Evolutionary conservation across 1,139 yeast species (phyloP), one percentile per base, ranked within the genome.

Genomic region (Keqinozyma sinolaborantium): DNA sequence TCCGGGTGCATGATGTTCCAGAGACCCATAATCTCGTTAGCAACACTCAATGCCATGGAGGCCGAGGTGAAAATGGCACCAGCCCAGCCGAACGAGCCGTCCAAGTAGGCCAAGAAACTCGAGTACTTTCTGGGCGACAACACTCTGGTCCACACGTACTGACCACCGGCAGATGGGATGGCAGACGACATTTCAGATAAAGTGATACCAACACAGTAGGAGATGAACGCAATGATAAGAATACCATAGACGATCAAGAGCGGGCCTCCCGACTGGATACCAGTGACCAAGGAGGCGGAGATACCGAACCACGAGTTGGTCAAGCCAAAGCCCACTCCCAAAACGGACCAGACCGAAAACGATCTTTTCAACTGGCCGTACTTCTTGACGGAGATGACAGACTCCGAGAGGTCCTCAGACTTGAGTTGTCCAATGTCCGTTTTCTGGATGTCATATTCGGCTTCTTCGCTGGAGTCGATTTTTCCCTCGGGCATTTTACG

Each of bases 271-370:
- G 83, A 74, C 35, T 68, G 61, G 35, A 79, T 77, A 48, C 83
- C 82, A 14, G 83, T 74, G 35, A 77, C 66, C 52, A 79, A 64
- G 9, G 83, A 73, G 2, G 83, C 79, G 11, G 82, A 76, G 33
- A 78, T 75, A 38, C 85, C 84, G 39, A 77, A 75, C 85, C 85
- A 79, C 6, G 83, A 77, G 57, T 79, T 79, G 16, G 86, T 79
- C 35, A 80, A 56, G 15, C 84, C 84, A 46, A 80, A 80, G 4
- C 85, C 85, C 36, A 79, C 80, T 36, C 83, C 83, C 16, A 78
- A 57, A 6, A 79, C 66, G 2, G 82, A 73, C 60, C 74, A 64
- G 27, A 73, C 61, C 14, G 76, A 64, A 41, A 76, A 77, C 33
- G 65, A 69, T 46, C 77, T 66, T 36, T 68, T 64, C 38, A 74